Percentiles rank a stretch among this genome's conserved stretches.
Conservation (phyloP, 192 early-diverging fungal genomes). For the Mortierella alpina region DNA sequence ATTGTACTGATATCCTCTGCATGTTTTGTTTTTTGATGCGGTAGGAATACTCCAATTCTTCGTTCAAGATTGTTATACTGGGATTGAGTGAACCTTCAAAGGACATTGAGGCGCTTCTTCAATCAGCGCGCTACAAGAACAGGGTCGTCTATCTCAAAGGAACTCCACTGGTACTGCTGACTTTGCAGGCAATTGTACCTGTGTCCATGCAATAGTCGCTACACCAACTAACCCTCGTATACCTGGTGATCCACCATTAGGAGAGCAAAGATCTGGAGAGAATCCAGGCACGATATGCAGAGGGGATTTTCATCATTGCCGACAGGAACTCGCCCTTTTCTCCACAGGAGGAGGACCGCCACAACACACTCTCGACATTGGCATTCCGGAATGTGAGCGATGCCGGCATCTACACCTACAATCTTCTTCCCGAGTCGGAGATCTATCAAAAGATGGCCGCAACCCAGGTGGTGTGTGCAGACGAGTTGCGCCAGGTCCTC, state of each 20-base stretch:
- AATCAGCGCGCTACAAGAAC: conserved; percentile 51
- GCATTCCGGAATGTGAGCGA: conserved; percentile 54
- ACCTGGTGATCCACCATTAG: neutral
- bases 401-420: conserved; percentile 72
- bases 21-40: neutral
- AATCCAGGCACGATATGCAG: conserved; percentile 44
- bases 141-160: conserved; percentile 49
- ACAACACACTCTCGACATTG: conserved; percentile 45
- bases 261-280: conserved; percentile 52
- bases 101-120: conserved; percentile 43
- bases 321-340: conserved; percentile 40
- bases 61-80: conserved; percentile 51
- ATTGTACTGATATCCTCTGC: neutral
- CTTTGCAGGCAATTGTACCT: no score
- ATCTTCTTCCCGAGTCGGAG: conserved; percentile 70
- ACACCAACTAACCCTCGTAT: neutral
- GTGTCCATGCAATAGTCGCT: neutral
- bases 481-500: conserved; percentile 63
- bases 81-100: conserved; percentile 48
- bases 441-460: conserved; percentile 69
- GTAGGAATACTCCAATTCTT: conserved; percentile 44
- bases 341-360: conserved; percentile 47
- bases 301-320: conserved; percentile 52
- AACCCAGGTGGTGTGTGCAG: conserved; percentile 59
- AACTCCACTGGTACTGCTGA: conserved; percentile 35